Evolutionary conservation across 1,139 yeast species (phyloP).

Genomic region (Protomyces arabidopsidicola): DNA sequence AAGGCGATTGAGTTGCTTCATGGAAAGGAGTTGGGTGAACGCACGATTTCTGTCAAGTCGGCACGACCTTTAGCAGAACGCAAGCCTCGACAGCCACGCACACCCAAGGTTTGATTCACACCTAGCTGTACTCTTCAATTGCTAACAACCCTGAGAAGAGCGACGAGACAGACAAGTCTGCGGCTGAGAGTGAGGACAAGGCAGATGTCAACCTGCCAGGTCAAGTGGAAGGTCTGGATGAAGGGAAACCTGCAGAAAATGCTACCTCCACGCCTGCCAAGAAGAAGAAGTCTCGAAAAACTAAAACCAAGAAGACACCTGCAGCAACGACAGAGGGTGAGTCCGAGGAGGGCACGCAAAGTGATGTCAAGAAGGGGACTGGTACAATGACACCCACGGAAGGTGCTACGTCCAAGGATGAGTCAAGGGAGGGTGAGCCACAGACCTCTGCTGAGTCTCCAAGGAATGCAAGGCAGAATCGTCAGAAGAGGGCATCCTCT

Average conservation of each 20-base stretch:
- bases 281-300: background rate
- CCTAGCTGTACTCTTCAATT: background rate
- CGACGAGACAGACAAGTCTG: background rate
- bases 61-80: slow-evolving; percentile 41
- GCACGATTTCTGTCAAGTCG: slow-evolving; percentile 49
- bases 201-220: background rate
- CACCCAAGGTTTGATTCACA: background rate
- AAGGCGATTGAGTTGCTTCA: slow-evolving; percentile 47
- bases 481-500: background rate
- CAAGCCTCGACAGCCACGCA: slow-evolving; percentile 2
- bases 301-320: background rate
- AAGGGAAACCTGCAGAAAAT: background rate
- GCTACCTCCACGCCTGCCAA: slow-evolving; percentile 3
- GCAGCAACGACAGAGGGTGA: slow-evolving; percentile 37
- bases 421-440: no score
- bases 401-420: no score
- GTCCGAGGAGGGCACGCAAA: slow-evolving; percentile 39
- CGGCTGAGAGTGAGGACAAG: background rate
- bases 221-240: background rate
- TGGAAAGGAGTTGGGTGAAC: slow-evolving; percentile 48
- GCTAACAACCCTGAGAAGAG: background rate
- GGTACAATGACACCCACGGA: no score
- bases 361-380: slow-evolving; percentile 25
- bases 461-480: background rate
- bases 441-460: no score